Evolutionary conservation across 164 flowering plant species (phyloP), one percentile per base, ranked within the genome.

Genomic region (Vitis rupestris): DNA sequence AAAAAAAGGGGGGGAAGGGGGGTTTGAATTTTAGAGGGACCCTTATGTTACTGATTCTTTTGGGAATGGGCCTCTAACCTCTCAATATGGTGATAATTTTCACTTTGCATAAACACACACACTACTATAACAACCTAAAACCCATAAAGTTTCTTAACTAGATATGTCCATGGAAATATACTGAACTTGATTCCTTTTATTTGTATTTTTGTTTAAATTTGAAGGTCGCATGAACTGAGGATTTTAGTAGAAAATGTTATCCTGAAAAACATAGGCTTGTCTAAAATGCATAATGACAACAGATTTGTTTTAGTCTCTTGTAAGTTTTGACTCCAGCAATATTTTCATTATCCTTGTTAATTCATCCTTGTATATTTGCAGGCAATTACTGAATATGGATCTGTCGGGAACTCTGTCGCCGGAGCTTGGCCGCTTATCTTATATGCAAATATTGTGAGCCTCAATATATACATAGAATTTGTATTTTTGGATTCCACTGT

Each of bases 321-420:
- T 4, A 37, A 37, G 44, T 37, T 37, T 37, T 37, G 44, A 37
- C 44, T 37, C 44, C 19, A 57, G 9, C 9, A 17, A 23, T 16
- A 17, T 8, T 15, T 57, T 16, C 10, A 57, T 14, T 16, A 17
- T 3, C 14, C 10, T 49, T 53, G 17, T 50, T 44, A 13, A 3
- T 47, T 14, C 54, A 49, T 60, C 12, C 14, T 30, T 64, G 14
- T 73, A 30, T 60, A 30, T 60, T 65, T 72, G 69, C 83, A 89
- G 94, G 86, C 81, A 70, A 63, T 72, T 89, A 27, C 67, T 90
- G 13, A 75, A 59, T 37, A 77, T 81, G 94, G 84, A 88, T 77
- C 86, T 95, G 11, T 85, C 91, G 0, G 98, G 99, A 79, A 77
- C 15, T 65, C 81, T 95, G 72, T 85, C 99, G 6, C 95, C 97